Conservation (phyloP, 306 rosid genomes). For the Dryas alaskensis region DNA sequence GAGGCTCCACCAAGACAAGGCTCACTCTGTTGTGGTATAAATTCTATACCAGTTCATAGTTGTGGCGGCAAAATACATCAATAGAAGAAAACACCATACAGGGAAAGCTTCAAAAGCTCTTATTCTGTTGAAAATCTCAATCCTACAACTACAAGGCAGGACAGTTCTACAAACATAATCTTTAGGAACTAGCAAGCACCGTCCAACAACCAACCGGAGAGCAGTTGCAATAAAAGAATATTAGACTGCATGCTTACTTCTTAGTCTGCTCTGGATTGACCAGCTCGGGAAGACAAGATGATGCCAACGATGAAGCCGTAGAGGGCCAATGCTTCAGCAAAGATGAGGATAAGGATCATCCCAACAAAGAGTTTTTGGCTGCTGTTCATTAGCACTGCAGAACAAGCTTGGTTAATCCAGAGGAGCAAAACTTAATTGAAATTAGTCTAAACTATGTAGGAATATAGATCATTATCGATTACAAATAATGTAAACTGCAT, state of each 20-base stretch:
- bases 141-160: too few relatives aligned
- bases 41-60: too few relatives aligned
- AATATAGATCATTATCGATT: neutral
- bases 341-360: conserved; percentile 84
- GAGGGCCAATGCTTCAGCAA: conserved; percentile 82
- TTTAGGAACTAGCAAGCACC: too few relatives aligned
- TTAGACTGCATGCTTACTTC: conserved; percentile 31
- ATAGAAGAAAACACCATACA: too few relatives aligned
- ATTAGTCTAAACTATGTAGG: too few relatives aligned
- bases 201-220: too few relatives aligned
- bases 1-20: too few relatives aligned
- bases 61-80: too few relatives aligned
- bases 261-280: conserved; percentile 85
- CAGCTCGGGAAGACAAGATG: conserved; percentile 81
- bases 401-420: conserved; percentile 26
- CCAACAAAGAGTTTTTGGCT: conserved; percentile 88
- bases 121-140: too few relatives aligned
- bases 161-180: too few relatives aligned
- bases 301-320: conserved; percentile 83
- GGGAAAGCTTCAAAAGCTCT: too few relatives aligned
- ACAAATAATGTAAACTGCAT: neutral
- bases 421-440: neutral
- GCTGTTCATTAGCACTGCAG: conserved; percentile 86
- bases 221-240: conserved; percentile 52
- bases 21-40: too few relatives aligned